These are phyloP conservation scores for Neurospora discreta DNA, from an alignment of 495 filamentous ascomycete genomes.

Conservation along the genomic window DNA sequence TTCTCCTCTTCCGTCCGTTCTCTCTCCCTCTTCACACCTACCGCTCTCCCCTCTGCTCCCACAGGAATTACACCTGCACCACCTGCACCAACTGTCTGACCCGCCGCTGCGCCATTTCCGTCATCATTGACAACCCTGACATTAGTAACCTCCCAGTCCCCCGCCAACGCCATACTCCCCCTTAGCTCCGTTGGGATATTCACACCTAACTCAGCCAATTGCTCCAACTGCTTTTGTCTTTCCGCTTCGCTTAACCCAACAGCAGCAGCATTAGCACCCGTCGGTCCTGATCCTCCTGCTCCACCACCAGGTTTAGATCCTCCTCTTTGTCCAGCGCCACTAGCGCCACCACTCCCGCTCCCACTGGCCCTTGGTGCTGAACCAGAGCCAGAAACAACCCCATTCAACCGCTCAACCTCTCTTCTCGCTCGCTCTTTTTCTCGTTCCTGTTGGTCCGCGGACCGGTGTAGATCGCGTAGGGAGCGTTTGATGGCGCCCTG, in stretches of 20 bases:
- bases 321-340: not conserved
- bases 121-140: slow-evolving; percentile 33
- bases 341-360: not conserved
- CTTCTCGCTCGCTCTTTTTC: slow-evolving; percentile 72
- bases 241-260: slow-evolving; percentile 48
- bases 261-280: slow-evolving; percentile 7
- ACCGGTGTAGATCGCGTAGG: slow-evolving; percentile 73
- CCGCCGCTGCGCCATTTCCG: not conserved
- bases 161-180: slow-evolving; percentile 73
- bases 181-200: slow-evolving; percentile 71
- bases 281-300: not conserved
- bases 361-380: slow-evolving; percentile 2
- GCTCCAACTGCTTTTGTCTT: slow-evolving; percentile 71
- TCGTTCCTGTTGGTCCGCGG: slow-evolving; percentile 63
- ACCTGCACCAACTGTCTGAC: not conserved
- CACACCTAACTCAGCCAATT: slow-evolving; percentile 81
- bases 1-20: slow-evolving; percentile 53
- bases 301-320: not conserved
- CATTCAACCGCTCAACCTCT: slow-evolving; percentile 80
- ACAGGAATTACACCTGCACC: slow-evolving; percentile 1
- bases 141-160: slow-evolving; percentile 73
- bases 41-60: slow-evolving; percentile 32
- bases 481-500: slow-evolving; percentile 84
- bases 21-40: slow-evolving; percentile 59
- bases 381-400: slow-evolving; percentile 45